Evolutionary conservation across 2,329 filamentous ascomycete genomes (phyloP).

Genomic region (Eutypella sp.): DNA sequence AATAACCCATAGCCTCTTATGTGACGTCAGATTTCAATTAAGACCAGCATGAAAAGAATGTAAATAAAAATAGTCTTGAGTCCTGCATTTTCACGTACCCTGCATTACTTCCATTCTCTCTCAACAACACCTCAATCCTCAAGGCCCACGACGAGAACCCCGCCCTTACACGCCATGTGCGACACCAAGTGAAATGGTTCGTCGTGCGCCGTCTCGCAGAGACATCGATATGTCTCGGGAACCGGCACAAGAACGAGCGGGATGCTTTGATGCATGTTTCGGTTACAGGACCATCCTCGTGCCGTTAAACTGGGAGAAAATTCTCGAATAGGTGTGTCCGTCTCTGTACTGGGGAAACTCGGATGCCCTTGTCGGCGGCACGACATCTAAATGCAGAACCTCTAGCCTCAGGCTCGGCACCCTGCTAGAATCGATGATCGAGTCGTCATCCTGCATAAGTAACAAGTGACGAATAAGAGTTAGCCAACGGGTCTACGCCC

Average conservation of each 20-base stretch:
- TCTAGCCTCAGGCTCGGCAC: slow-evolving; percentile 13
- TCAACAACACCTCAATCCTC: no score
- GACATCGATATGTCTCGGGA: background rate
- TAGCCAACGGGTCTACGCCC: background rate
- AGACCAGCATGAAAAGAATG: no score
- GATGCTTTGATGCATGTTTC: no score
- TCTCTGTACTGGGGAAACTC: slow-evolving; percentile 16
- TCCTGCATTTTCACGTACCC: no score
- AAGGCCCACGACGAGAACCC: no score
- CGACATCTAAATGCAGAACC: slow-evolving; percentile 12
- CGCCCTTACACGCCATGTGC: no score
- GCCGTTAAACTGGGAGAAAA: background rate
- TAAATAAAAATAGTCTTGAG: no score
- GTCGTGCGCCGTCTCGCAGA: no score
- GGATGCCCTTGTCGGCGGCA: slow-evolving; percentile 4
- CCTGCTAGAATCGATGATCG: slow-evolving; percentile 5
- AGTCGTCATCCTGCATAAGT: slow-evolving; percentile 8
- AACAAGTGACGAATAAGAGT: background rate
- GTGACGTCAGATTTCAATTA: no score
- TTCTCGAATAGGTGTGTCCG: slow-evolving; percentile 5
- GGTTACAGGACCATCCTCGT: background rate
- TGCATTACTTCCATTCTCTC: no score
- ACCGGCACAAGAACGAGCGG: background rate
- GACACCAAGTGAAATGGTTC: no score
- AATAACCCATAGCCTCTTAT: no score